These are phyloP conservation scores for Andrographis paniculata DNA, from an alignment of 305 asterid genomes.

Conservation along the genomic window DNA sequence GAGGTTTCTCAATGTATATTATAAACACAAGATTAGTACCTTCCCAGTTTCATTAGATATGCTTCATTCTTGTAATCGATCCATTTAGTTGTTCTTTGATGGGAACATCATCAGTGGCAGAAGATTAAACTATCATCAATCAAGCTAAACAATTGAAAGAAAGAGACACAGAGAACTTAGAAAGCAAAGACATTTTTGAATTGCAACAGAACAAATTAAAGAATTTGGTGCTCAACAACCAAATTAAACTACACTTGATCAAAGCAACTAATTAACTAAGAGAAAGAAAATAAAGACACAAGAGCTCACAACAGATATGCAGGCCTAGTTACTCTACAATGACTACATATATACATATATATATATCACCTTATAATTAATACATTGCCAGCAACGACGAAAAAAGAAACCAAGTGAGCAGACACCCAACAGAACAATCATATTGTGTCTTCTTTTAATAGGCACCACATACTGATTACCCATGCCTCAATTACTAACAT, in stretches of 20 bases:
- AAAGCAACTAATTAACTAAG: neutral
- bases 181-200: no score
- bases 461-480: neutral
- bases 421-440: neutral
- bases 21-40: no score
- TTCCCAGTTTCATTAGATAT: no score
- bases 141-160: no score
- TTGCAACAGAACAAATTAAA: neutral
- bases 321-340: neutral
- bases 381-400: neutral
- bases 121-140: no score
- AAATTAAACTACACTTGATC: slow-evolving; percentile 4
- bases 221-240: neutral
- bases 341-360: no score
- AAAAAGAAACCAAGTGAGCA: neutral
- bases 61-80: no score
- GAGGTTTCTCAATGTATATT: no score
- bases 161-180: no score
- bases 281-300: neutral
- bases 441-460: neutral
- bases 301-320: slow-evolving; percentile 7
- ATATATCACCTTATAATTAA: neutral
- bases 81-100: no score
- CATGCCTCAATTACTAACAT: neutral
- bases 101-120: no score